Evolutionary conservation across 306 rosid species (phyloP).

Genomic region (Sicyos baderoa): DNA sequence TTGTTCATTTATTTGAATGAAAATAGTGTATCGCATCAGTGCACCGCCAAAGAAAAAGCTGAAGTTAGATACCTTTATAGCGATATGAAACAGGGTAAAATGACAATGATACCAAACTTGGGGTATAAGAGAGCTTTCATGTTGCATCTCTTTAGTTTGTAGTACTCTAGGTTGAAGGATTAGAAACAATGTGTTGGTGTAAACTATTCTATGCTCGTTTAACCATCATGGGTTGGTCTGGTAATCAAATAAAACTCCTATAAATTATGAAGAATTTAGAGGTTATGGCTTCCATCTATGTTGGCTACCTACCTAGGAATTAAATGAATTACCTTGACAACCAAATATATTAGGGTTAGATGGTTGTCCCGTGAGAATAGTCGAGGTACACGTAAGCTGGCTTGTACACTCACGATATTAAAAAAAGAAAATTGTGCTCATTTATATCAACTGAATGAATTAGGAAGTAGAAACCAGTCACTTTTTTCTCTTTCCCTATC

Average conservation of each 20-base stretch:
- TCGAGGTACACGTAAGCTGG: no score
- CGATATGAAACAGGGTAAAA: not conserved
- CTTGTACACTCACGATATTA: no score
- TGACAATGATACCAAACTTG: not conserved
- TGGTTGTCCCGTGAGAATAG: no score
- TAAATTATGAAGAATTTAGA: no score
- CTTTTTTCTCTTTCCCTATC: no score
- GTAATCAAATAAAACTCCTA: no score
- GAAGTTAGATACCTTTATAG: not conserved
- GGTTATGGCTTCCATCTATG: no score
- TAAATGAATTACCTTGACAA: no score
- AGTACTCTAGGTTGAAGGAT: not conserved
- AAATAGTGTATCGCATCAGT: not conserved
- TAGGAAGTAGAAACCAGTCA: not conserved
- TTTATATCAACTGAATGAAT: constrained; percentile 1
- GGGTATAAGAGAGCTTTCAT: not conserved
- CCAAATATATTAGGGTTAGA: no score
- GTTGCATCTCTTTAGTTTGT: not conserved
- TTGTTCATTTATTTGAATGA: not conserved
- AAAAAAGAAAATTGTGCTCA: not conserved
- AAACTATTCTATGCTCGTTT: constrained; percentile 1
- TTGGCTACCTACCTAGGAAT: no score
- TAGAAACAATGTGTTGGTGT: not conserved
- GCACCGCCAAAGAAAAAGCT: not conserved
- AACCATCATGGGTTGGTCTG: no score